Evolutionary conservation across 306 rosid genomes (phyloP).

Genomic region (Astragalus glycyphyllos): DNA sequence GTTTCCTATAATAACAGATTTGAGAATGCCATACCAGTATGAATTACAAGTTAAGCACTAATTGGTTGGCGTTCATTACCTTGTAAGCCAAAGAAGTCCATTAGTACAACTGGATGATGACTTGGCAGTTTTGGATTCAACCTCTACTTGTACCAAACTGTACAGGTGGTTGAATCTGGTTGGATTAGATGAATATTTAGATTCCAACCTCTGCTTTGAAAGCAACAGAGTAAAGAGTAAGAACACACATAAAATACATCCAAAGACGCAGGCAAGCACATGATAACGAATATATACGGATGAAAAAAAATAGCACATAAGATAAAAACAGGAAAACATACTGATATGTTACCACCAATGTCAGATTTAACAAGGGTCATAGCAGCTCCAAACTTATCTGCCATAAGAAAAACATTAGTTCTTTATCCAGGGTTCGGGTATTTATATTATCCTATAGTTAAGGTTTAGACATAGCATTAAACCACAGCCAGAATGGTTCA

Average conservation of each 20-base stretch:
- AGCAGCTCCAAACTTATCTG: conserved; percentile 98
- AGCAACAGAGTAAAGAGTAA: conserved; percentile 41
- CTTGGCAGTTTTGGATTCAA: conserved; percentile 81
- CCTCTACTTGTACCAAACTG: conserved; percentile 78
- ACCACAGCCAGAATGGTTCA: conserved; percentile 4
- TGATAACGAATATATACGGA: conserved; percentile 26
- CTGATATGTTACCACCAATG: conserved; percentile 90
- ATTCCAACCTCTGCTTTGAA: conserved; percentile 82
- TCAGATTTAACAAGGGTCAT: conserved; percentile 87
- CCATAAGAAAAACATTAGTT: conserved; percentile 45
- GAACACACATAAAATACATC: conserved; percentile 28
- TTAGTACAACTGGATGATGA: conserved; percentile 94
- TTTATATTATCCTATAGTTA: conserved; percentile 18
- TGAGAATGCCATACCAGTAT: conserved; percentile 34
- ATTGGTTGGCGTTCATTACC: conserved; percentile 53
- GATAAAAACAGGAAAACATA: conserved; percentile 43
- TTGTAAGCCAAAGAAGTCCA: conserved; percentile 99
- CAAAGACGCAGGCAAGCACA: conserved; percentile 26
- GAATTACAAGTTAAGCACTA: conserved; percentile 29
- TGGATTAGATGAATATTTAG: conserved; percentile 67
- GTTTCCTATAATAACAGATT: not conserved
- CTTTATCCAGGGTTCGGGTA: not conserved
- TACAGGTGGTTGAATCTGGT: conserved; percentile 67
- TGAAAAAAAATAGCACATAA: not conserved
- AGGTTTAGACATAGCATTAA: conserved; percentile 7